phyloP scores from a whole-genome alignment of 2,329 filamentous ascomycete species.

The Waltergamsia citrina region DNA sequence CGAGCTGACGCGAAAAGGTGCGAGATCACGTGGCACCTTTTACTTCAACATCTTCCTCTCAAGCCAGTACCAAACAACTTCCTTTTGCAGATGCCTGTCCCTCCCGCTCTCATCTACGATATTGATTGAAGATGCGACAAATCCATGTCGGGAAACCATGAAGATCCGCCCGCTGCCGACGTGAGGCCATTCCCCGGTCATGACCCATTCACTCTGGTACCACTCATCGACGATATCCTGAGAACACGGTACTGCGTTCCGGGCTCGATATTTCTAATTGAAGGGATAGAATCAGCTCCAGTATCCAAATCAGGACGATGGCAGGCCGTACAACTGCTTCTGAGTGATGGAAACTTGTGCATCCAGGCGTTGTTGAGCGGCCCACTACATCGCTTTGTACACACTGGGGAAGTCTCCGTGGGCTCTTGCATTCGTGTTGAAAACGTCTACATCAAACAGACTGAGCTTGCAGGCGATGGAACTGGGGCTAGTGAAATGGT shows the following conservation, averaged over 20 bases:
- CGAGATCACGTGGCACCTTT: conserved; percentile 3
- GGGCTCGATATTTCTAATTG: conserved; percentile 40
- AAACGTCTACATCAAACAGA: conserved; percentile 24
- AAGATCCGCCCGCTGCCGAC: neutral
- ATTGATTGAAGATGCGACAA: neutral
- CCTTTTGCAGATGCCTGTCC: neutral
- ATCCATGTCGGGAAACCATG: conserved; percentile 1
- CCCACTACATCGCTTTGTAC: conserved; percentile 37
- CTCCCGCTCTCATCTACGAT: neutral
- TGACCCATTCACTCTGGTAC: conserved; percentile 9
- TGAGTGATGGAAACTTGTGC: conserved; percentile 43
- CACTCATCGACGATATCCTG: conserved; percentile 37
- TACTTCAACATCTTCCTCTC: neutral
- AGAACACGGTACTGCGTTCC: conserved; percentile 36
- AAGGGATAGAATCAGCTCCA: conserved; percentile 27
- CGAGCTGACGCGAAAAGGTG: conserved; percentile 3
- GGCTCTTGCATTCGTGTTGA: conserved; percentile 41
- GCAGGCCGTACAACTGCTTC: conserved; percentile 35
- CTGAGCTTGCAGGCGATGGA: conserved; percentile 5
- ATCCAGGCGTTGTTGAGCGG: conserved; percentile 40
- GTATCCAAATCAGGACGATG: conserved; percentile 25
- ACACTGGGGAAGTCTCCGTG: conserved; percentile 30
- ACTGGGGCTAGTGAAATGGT: conserved; percentile 19
- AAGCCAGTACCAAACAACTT: neutral
- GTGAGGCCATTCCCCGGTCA: conserved; percentile 1